Base-by-base conservation (phyloP, 306 rosid genomes). In the Oxytropis ochrocephala region DNA sequence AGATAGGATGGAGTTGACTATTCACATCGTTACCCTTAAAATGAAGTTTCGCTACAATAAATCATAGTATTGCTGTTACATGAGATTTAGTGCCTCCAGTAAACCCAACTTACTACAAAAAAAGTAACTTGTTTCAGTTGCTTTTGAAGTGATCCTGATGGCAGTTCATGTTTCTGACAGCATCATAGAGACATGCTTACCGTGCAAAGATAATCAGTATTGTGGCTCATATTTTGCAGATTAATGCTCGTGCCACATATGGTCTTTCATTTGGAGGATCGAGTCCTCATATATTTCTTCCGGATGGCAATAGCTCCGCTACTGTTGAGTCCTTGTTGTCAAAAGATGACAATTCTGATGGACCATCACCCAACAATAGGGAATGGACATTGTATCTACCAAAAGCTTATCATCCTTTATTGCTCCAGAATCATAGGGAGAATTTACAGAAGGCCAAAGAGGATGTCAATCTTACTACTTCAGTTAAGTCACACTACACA, bases 231-330 rank as follows among this genome's bases (percentile, higher is more conserved):
- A 43, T 78, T 33, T 19, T 78, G 73, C 76, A 90, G 99, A 87
- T 94, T 68, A 88, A 88, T 82, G 94, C 99, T 32, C 94, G 99
- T 61, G 97, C 97, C 61, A 76, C 96, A 43, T 94, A 84, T 66
- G 80, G 97, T 75, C 85, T 90, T 69, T 85, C 95, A 67, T 88
- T 75, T 61, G 87, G 95, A 50, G 99, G 96, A 50, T 75, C 95
- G 47, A 81, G 84, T 77, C 97, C 97, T 46, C 49, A 80, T 67
- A 73, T 91, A 69, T 74, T 79, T 83, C 76, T 70, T 33, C 88
- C 83, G 10, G 86, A 74, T 74, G 71, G 74, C 50, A 60, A 69
- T 61, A 62, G 29, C 63, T 56, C 86, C 43, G 82, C 83, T 43
- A 50, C 70, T 38, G 55, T 82, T 42, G 81, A 70, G 48, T 13